Conservation (phyloP, 2,329 filamentous ascomycete species). For the Lecanosticta acicola region DNA sequence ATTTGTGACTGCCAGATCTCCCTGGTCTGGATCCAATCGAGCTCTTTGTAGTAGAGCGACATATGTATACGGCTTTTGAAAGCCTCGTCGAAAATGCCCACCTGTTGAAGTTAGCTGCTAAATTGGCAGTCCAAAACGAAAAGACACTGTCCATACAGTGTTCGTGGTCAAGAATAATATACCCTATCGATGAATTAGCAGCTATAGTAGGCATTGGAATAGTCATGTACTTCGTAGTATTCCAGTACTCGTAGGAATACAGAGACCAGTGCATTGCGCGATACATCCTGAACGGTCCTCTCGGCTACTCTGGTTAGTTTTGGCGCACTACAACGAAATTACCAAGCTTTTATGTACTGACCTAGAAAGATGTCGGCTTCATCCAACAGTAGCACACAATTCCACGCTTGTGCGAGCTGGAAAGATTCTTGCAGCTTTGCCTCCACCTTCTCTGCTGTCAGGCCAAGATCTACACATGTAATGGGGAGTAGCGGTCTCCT, state of each 20-base stretch:
- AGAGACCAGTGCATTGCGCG: slow-evolving; percentile 25
- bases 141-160: slow-evolving; percentile 26
- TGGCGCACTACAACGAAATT: too few relatives aligned
- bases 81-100: slow-evolving; percentile 32
- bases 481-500: slow-evolving; percentile 19
- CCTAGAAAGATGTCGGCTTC: slow-evolving; percentile 37
- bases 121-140: too few relatives aligned
- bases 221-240: slow-evolving; percentile 36
- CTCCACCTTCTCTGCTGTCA: slow-evolving; percentile 8
- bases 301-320: too few relatives aligned
- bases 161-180: slow-evolving; percentile 37
- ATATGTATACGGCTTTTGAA: slow-evolving; percentile 33
- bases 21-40: slow-evolving; percentile 20
- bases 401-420: slow-evolving; percentile 18
- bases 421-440: slow-evolving; percentile 10
- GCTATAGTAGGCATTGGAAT: too few relatives aligned
- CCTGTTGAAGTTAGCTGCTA: too few relatives aligned
- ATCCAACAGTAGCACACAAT: slow-evolving; percentile 33
- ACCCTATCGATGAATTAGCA: too few relatives aligned
- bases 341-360: too few relatives aligned
- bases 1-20: slow-evolving; percentile 21
- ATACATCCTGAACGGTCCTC: slow-evolving; percentile 15
- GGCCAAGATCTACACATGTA: slow-evolving; percentile 20
- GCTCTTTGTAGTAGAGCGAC: slow-evolving; percentile 26
- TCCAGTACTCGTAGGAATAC: slow-evolving; percentile 36